These are phyloP conservation scores for Exophiala sp. DNA, from an alignment of 2,329 filamentous ascomycete genomes.

Conservation along the genomic window DNA sequence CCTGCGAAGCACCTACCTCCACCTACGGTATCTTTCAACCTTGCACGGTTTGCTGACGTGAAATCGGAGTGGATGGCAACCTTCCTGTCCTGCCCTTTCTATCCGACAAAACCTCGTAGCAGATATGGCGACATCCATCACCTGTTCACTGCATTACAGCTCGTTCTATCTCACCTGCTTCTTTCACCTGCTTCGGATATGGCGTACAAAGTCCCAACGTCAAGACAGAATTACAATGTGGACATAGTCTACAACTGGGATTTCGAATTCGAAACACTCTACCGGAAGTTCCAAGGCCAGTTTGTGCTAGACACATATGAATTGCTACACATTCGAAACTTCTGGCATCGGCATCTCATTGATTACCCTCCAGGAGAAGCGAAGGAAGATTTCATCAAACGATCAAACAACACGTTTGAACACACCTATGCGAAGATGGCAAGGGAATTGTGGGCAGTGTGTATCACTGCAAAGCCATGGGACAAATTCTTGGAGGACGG, in stretches of 20 bases:
- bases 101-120: conserved; percentile 1
- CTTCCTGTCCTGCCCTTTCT: conserved; percentile 24
- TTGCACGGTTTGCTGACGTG: conserved; percentile 21
- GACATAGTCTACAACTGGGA: conserved; percentile 29
- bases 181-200: conserved; percentile 22
- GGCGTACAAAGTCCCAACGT: conserved; percentile 11
- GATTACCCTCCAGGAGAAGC: conserved; percentile 14
- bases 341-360: conserved; percentile 41
- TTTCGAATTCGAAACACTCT: conserved; percentile 31
- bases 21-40: conserved; percentile 22
- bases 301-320: conserved; percentile 30
- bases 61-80: conserved; percentile 21
- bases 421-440: conserved; percentile 26
- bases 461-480: conserved; percentile 22
- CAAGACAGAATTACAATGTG: conserved; percentile 26
- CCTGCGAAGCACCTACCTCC: conserved; percentile 8
- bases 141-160: conserved; percentile 28
- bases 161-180: conserved; percentile 34
- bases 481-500: conserved; percentile 15
- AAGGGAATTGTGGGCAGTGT: conserved; percentile 13
- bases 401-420: conserved; percentile 6
- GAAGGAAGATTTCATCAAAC: neutral
- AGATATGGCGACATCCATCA: conserved; percentile 20
- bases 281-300: conserved; percentile 13
- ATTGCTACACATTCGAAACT: conserved; percentile 41